Base-by-base conservation (phyloP, 345 rosid species). In the Boechera stricta region DNA sequence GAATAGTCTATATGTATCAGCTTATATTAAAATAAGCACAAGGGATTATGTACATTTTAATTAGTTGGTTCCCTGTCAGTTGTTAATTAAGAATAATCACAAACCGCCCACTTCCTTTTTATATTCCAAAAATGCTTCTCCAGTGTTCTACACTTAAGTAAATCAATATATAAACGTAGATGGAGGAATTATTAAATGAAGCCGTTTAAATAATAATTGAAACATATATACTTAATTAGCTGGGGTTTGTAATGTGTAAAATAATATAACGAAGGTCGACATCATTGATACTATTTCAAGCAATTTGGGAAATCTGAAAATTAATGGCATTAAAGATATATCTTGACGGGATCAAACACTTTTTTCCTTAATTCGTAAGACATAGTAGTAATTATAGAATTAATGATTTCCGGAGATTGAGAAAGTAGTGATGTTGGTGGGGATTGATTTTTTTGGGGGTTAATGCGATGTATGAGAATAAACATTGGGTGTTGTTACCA, bases 61-160 rank as follows among this genome's bases (percentile, higher is more conserved):
- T 61, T 61, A 61, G 70, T 61, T 67, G 79, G 73, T 68, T 75
- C 80, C 64, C 70, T 69, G 80, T 76, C 69, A 76, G 79, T 52
- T 76, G 69, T 61, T 61, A 70, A 62, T 70, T 70, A 77, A 77
- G 71, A 70, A 70, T 54, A 70, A 55, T 44, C 57, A 11, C 71
- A 70, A 77, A 77, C 80, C 76, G 76, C 16, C 80, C 80, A 70
- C 10, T 77, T 77, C 59, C 16, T n/a, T 77, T 70, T 70, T 45
- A 77, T 45, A 77, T 70, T 63, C 6, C 31, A 26, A n/a, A 52
- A 61, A 61, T 36, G 64, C 64, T 69, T 76, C 80, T 69, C 75
- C 49, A 76, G 69, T 69, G 74, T 69, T 77, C 80, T 77, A 77
- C 59, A 69, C 71, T 77, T 26, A 1, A 15, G 52, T 69, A 69